These are phyloP conservation scores for Sutorius eximius DNA, from an alignment of 1,284 basidiomycete genomes.

Conservation along the genomic window DNA sequence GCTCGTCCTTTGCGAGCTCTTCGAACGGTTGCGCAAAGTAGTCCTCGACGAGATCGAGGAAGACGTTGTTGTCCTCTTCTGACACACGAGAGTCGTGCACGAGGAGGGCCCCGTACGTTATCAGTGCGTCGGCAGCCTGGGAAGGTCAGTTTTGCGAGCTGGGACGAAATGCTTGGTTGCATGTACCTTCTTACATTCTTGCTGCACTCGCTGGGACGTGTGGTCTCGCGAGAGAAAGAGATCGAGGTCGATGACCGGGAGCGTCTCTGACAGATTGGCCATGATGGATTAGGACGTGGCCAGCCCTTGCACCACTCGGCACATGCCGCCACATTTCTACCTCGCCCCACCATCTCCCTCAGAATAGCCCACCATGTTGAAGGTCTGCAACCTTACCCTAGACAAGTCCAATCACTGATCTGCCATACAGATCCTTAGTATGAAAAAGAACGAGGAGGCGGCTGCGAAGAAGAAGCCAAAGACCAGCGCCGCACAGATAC, in stretches of 20 bases:
- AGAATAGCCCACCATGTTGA: slow-evolving; percentile 39
- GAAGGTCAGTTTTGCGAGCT: background rate
- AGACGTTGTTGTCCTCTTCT: slow-evolving; percentile 74
- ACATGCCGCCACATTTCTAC: slow-evolving; percentile 28
- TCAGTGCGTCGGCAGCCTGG: slow-evolving; percentile 78
- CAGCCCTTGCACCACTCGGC: slow-evolving; percentile 30
- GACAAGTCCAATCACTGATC: slow-evolving; percentile 5
- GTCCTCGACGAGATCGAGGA: slow-evolving; percentile 82
- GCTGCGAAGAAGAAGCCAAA: slow-evolving; percentile 95
- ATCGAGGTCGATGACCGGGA: slow-evolving; percentile 80
- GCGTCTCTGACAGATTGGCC: slow-evolving; percentile 34
- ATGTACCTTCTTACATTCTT: slow-evolving; percentile 68
- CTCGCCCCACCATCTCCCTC: slow-evolving; percentile 22
- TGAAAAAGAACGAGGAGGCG: slow-evolving; percentile 96
- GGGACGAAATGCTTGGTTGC: background rate
- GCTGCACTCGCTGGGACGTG: slow-evolving; percentile 46
- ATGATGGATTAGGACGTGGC: slow-evolving; percentile 16
- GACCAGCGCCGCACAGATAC: slow-evolving; percentile 95
- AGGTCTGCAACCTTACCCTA: slow-evolving; percentile 35
- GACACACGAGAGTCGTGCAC: slow-evolving; percentile 82
- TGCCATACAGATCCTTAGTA: slow-evolving; percentile 82
- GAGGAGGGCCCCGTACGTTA: slow-evolving; percentile 79
- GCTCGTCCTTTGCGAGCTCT: slow-evolving; percentile 70
- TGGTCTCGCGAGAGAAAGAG: slow-evolving; percentile 56
- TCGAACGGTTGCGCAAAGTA: slow-evolving; percentile 78